Base-by-base conservation (phyloP, 2,329 filamentous ascomycete species). In the Cladosporium austrohemisphaericum region DNA sequence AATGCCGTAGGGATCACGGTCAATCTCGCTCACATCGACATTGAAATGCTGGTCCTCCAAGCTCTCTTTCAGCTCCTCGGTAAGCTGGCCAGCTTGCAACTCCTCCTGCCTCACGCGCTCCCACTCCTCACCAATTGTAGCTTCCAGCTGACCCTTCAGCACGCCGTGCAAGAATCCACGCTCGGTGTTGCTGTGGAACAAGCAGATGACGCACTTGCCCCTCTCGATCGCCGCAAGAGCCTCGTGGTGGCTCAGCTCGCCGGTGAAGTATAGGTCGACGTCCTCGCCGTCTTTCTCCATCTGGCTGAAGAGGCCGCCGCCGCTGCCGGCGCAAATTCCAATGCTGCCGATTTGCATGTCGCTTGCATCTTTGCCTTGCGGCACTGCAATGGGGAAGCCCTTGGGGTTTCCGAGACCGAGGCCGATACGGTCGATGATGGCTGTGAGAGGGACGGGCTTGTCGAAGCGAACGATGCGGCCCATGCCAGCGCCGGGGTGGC, bases 131-230 rank as follows among this genome's bases (percentile, higher is more conserved):
- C 68, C 71, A 26, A 95, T 68, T 52, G 74, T 69, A 31, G 73
- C 72, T 59, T 82, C 73, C 59, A 96, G 70, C 66, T 83, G 80
- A 14, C 75, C 74, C 59, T 78, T 77, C 71, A 98, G 77, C 38
- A 86, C 81, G 52, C 84, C 76, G 51, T 77, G 77, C 60, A 98
- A 69, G 64, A 92, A 98, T 0, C 82, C 84, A 28, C 93, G 76
- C 73, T 98, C 93, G 0, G 88, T 93, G 68, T 97, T 97, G 59
- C 86, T 92, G 67, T 98, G 93, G 61, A 95, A 95, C 40, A 95
- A 77, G 32, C 85, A 86, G 44, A 97, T 80, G 1, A 97, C 87
- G 48, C 83, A 85, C 55, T 84, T 84, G 1, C 91, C 91, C 51
- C 84, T 80, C 72, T 96, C 91, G 22, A 87, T 88, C 1, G 90